Conservation (phyloP, 495 filamentous ascomycete genomes). For the Talaromyces trachyspermus region DNA sequence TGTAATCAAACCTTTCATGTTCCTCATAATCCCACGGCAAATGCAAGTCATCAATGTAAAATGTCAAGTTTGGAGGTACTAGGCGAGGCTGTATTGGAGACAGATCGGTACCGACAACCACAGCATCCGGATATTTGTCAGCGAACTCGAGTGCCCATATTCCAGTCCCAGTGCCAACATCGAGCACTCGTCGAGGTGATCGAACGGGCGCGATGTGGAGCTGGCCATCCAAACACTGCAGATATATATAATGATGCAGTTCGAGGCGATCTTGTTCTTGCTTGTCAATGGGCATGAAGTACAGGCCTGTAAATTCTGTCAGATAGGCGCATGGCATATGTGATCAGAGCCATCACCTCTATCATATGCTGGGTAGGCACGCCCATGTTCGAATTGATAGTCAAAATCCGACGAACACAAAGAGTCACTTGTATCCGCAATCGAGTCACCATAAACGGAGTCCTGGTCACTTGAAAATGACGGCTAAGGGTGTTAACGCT, state of each 20-base stretch:
- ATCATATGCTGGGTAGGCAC: conserved; percentile 24
- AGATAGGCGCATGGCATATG: no score
- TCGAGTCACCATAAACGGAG: not conserved
- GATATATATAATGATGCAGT: conserved; percentile 46
- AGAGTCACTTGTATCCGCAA: conserved; percentile 9
- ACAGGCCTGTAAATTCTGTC: conserved; percentile 21
- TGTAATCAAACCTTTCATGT: conserved; percentile 39
- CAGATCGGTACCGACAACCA: conserved; percentile 42
- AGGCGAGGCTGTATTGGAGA: conserved; percentile 39
- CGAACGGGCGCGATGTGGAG: conserved; percentile 35
- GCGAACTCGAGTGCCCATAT: conserved; percentile 43
- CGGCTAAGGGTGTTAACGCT: no score
- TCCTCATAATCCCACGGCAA: conserved; percentile 34
- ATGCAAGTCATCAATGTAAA: conserved; percentile 55
- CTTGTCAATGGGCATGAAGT: conserved; percentile 49
- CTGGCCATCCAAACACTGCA: conserved; percentile 29
- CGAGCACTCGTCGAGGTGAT: conserved; percentile 26
- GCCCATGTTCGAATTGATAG: conserved; percentile 20
- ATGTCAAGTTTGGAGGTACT: conserved; percentile 52
- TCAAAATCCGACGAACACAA: conserved; percentile 13
- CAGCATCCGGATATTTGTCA: conserved; percentile 24
- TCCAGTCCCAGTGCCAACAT: conserved; percentile 46
- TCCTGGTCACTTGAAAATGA: no score
- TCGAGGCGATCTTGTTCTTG: conserved; percentile 59
- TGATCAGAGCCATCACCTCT: no score